phyloP scores from a whole-genome alignment of 371 early-diverging fungal species.

The Apophysomyces trapeziformis region DNA sequence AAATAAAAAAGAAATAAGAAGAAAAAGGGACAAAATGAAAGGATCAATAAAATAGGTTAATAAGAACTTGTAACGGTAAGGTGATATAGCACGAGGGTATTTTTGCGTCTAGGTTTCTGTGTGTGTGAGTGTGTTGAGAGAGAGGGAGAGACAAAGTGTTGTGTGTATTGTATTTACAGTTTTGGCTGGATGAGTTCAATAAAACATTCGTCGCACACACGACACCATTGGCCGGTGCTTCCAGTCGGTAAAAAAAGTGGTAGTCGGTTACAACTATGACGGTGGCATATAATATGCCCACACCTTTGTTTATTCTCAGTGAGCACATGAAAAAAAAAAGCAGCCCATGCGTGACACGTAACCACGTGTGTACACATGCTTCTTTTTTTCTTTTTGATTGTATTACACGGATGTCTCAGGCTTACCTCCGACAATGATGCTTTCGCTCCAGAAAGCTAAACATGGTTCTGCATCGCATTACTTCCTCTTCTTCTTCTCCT shows the following conservation, averaged over 20 bases:
- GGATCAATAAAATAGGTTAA: no score
- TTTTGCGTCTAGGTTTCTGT: no score
- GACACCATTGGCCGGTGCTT: constrained; percentile 20
- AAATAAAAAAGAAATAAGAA: neutral
- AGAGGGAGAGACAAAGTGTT: neutral
- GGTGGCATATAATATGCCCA: constrained; percentile 28
- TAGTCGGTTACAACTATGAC: constrained; percentile 29
- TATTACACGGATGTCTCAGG: neutral
- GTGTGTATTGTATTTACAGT: neutral
- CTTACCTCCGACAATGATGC: constrained; percentile 36
- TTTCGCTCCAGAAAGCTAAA: constrained; percentile 26
- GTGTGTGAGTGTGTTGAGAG: neutral
- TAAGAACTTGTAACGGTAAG: no score
- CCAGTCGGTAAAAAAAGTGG: constrained; percentile 19
- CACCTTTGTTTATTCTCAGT: constrained; percentile 10
- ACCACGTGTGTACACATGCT: neutral
- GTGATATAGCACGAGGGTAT: no score
- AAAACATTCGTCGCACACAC: constrained; percentile 34
- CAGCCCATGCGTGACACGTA: neutral
- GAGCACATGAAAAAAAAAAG: constrained; percentile 17
- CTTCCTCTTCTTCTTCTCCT: neutral
- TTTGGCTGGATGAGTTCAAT: constrained; percentile 14
- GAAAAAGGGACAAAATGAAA: neutral
- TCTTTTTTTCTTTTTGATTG: neutral
- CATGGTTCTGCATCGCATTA: constrained; percentile 13